These are phyloP conservation scores for Xylaria sp. DNA, from an alignment of 495 filamentous ascomycete species.

Conservation along the genomic window DNA sequence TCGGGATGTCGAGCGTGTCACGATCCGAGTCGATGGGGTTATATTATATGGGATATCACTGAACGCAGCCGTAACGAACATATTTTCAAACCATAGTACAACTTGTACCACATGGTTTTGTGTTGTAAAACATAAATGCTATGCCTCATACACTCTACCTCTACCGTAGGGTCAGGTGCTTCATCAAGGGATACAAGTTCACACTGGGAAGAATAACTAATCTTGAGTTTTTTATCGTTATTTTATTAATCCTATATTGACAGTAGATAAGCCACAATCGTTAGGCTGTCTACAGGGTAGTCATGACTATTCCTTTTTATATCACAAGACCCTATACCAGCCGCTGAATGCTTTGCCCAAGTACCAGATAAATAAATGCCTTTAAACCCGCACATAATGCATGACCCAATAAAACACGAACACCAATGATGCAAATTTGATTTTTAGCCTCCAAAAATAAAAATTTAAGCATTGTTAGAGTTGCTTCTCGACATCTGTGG, in stretches of 20 bases:
- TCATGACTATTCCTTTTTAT: slow-evolving; percentile 4
- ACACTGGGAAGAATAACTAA: background rate
- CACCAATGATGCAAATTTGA: slow-evolving; percentile 10
- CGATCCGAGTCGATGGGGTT: no score
- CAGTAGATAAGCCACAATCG: background rate
- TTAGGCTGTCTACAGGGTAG: background rate
- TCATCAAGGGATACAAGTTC: background rate
- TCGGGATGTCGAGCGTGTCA: no score
- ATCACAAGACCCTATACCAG: background rate
- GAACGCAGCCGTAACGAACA: no score
- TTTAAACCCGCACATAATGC: background rate
- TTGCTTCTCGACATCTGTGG: slow-evolving; percentile 27
- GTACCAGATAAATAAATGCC: background rate
- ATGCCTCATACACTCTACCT: background rate
- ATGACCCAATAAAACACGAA: slow-evolving; percentile 14
- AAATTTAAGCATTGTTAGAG: background rate
- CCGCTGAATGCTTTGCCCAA: background rate
- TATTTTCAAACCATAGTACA: no score
- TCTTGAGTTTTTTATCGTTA: background rate
- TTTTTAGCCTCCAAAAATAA: background rate
- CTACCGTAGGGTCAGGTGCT: background rate
- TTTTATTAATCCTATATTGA: background rate
- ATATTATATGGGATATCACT: no score
- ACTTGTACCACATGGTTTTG: no score
- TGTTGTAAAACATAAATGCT: background rate